Conservation (phyloP, 2,329 filamentous ascomycete species). For the Talaromyces sp. region DNA sequence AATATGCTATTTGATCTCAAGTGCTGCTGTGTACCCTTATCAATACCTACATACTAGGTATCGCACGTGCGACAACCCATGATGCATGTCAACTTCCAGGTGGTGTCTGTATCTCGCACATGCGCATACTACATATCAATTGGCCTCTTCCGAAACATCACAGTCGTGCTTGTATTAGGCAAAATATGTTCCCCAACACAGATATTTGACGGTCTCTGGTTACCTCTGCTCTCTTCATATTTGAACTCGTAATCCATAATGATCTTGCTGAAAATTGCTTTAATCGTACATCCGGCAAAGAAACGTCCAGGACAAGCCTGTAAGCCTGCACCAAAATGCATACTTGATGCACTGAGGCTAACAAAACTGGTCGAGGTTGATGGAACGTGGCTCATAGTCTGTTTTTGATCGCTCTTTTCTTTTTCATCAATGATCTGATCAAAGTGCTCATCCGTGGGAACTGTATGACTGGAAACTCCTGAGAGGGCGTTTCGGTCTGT, state of each 20-base stretch:
- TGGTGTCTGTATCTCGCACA: too few relatives aligned
- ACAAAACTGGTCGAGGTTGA: conserved; percentile 20
- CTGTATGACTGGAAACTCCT: too few relatives aligned
- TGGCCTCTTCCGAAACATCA: conserved; percentile 27
- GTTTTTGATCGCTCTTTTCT: not conserved
- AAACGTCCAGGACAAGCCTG: conserved; percentile 31
- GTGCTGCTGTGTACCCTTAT: too few relatives aligned
- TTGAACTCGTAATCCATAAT: conserved; percentile 35
- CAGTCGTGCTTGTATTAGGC: conserved; percentile 22
- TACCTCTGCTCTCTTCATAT: conserved; percentile 20
- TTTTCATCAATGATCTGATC: not conserved
- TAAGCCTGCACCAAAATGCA: conserved; percentile 33
- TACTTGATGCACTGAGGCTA: conserved; percentile 19
- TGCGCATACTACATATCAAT: conserved; percentile 9
- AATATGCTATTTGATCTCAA: too few relatives aligned
- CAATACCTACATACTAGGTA: too few relatives aligned
- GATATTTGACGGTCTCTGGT: conserved; percentile 26
- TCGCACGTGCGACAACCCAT: too few relatives aligned
- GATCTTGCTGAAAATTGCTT: conserved; percentile 31
- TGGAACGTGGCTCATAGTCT: not conserved
- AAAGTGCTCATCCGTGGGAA: not conserved
- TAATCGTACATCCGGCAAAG: conserved; percentile 26
- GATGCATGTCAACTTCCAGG: too few relatives aligned
- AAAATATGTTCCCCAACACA: conserved; percentile 34
- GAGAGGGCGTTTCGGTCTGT: conserved; percentile 12